Conservation (phyloP, 768 basidiomycete genomes). For the Symmetrospora coprosmae region DNA sequence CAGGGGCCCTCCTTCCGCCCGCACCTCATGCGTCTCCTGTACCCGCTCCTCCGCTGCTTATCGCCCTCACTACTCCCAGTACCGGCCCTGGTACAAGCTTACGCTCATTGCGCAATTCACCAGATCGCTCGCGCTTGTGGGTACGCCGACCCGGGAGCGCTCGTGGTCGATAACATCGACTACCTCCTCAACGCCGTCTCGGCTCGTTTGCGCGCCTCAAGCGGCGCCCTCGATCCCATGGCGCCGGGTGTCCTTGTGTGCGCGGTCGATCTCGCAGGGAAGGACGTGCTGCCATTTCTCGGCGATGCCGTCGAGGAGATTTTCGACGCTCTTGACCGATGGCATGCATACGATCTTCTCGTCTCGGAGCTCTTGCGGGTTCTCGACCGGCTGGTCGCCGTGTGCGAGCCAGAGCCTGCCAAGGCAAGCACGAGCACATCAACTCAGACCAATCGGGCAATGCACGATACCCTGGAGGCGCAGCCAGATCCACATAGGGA, state of each 20-base stretch:
- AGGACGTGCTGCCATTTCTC: conserved; percentile 71
- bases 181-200: conserved; percentile 17
- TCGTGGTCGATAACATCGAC: conserved; percentile 10
- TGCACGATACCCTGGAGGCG: conserved; percentile 25
- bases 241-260: conserved; percentile 77
- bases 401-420: conserved; percentile 43
- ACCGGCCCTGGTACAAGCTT: neutral
- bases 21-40: neutral
- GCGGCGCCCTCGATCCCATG: conserved; percentile 51
- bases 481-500: conserved; percentile 30
- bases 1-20: neutral
- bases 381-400: conserved; percentile 65
- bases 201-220: neutral
- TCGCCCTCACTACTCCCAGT: neutral
- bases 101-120: neutral
- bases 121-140: neutral
- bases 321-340: conserved; percentile 90
- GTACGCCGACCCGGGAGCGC: neutral
- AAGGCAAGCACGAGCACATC: conserved; percentile 23
- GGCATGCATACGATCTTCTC: conserved; percentile 74
- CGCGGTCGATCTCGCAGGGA: conserved; percentile 72
- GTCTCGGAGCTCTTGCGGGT: conserved; percentile 81
- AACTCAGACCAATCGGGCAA: conserved; percentile 15
- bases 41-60: neutral
- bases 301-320: conserved; percentile 93